Base-by-base conservation (phyloP, 192 early-diverging fungal genomes). In the Diversispora epigaea region DNA sequence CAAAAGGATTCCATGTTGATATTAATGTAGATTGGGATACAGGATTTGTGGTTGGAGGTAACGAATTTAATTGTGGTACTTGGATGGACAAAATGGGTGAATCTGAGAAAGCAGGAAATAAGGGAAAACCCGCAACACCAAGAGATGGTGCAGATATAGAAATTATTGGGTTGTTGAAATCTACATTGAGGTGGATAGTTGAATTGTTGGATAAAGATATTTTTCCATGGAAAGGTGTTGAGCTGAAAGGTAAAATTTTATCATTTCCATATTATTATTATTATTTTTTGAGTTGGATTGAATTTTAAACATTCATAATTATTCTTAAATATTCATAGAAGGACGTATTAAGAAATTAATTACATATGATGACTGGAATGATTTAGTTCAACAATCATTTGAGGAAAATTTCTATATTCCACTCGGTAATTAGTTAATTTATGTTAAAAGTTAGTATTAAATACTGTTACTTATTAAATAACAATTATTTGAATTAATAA, bases 21-120 rank as follows among this genome's bases (percentile, higher is more conserved):
- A 87, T 93, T 25, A 75, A 80, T n/a, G 90, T 93, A 4, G 88
- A 93, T 49, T 95, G 91, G 82, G 79, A 80, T 14, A 91, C 86
- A 0, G 98, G 96, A 17, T 88, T 97, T 60, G 84, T 98, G 32
- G 76, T 81, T 65, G 96, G 98, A 64, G 98, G 98, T 40, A 98
- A 89, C 78, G 50, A 84, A 47, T 95, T 84, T 83, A 99, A 99
- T 82, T 99, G 96, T 75, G 96, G 98, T 39, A 98, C 96, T 0
- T 99, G 96, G 98, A 98, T 98, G 96, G 98, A 98, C 83, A 99
- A 98, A 81, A 95, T 94, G 93, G 93, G 93, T 15, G 95, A 97
- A 80, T 94, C 91, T 40, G 91, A 89, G 49, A 96, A 94, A 83
- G 96, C 98, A n/a, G 91, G 92, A 7, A 98, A 88, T 47, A 90